Percentiles rank a stretch among this genome's conserved stretches.
Conservation (phyloP, 2,329 filamentous ascomycete species). For the Trichoderma gracile region DNA sequence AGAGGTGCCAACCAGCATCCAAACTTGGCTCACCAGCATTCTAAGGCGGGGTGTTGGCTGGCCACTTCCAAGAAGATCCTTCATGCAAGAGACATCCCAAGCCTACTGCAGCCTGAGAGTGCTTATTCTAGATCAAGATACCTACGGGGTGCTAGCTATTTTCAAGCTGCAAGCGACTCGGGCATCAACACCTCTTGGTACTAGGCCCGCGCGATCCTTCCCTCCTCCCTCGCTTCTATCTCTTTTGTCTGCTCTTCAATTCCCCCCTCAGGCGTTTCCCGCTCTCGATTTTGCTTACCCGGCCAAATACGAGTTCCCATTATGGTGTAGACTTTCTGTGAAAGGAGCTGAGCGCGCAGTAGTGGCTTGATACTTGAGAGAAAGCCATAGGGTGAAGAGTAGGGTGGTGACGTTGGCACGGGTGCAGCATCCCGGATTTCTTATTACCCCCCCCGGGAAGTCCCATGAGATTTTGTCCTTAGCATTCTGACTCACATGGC, state of each 20-base stretch:
- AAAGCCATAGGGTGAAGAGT: neutral
- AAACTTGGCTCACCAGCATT: too few species aligned
- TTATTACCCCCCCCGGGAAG: too few species aligned
- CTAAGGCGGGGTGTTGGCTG: too few species aligned
- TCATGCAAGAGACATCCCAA: slow-evolving; percentile 13
- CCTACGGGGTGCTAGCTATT: neutral
- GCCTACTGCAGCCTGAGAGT: slow-evolving; percentile 1
- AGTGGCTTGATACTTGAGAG: neutral
- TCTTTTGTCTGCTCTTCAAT: neutral
- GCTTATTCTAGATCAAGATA: slow-evolving; percentile 2
- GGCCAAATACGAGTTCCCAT: neutral
- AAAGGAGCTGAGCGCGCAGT: neutral
- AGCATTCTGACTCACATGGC: too few species aligned
- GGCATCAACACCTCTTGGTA: neutral
- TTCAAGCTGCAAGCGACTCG: neutral
- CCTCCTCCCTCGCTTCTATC: too few species aligned
- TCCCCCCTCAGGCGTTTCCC: neutral
- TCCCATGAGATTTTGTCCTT: too few species aligned
- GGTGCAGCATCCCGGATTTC: neutral
- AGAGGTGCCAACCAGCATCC: too few species aligned
- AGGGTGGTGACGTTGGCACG: neutral
- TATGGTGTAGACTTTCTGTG: neutral
- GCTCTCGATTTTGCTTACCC: neutral
- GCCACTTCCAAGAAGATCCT: neutral
- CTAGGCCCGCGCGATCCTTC: neutral